Base-by-base conservation (phyloP, 495 filamentous ascomycete species). In the Aspergillus conjunctus region DNA sequence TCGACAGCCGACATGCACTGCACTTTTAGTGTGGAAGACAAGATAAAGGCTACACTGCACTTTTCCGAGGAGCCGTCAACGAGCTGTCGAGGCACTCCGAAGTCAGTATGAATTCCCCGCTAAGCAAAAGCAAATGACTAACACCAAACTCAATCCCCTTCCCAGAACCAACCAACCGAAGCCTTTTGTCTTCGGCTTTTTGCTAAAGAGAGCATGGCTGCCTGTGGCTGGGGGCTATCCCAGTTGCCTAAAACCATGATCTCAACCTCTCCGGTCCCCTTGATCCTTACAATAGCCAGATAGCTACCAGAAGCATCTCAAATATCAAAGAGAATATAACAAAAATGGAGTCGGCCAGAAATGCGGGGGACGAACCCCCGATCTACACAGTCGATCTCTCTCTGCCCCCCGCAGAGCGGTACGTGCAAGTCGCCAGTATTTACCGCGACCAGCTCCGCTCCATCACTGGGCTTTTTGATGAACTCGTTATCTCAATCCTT, bases 301-400 rank as follows among this genome's bases (percentile, higher is more conserved):
- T n/a, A 41, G 8, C 3, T 12, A 41, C 37, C 37, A 41, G 7
- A 39, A 7, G 4, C 37, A 41, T 41, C 37, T 41, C 37, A 41
- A 12, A 41, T 14, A 41, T 11, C 11, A 41, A 41, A 41, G 11
- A 11, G 0, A 21, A 17, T 0, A 1, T 7, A 48, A 18, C n/a
- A 21, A 48, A 22, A 48, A 48, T 48, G 44, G 44, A 48, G 44
- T 32, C 39, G n/a, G 20, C 60, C 30, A 43, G 7, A 30, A 1
- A 45, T 8, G 39, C 41, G 12, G 66, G 63, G 6, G 45, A 66
- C 9, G 30, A 43, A 8, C 67, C 70, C 30, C 79, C 81, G 11
- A 60, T 63, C 44, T 84, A 82, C 70, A 77, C 57, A 37, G 85
- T 89, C 62, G 77, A 89, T 61, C 78, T 89, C 12, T 84, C 83